Evolutionary conservation across 2,329 filamentous ascomycete species (phyloP), one percentile per base, ranked within the genome.

Genomic region (Cercospora sp.): DNA sequence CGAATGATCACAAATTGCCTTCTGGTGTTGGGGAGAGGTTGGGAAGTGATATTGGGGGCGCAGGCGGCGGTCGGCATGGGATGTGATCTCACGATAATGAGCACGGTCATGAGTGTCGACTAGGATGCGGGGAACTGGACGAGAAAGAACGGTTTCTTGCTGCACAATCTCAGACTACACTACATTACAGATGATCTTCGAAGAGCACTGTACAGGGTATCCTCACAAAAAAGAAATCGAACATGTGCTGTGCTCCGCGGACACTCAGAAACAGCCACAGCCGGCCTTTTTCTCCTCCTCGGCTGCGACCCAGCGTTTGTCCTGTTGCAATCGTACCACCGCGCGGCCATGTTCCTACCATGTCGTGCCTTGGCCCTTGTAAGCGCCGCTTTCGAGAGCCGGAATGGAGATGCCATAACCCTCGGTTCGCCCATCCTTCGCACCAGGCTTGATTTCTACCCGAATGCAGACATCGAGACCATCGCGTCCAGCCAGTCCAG

Each of bases 1-100:
- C 94, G 12, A 87, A 83, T 58, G 95, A 99, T 81, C 95, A 99
- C 81, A 87, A 86, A 81, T 71, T 80, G 67, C 79, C 80, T 59
- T 77, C 76, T 24, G 82, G 82, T 0, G 74, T 79, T 5, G 75
- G 73, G 2, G 72, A 75, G 60, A 69, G 73, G 21, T n/a, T 78
- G 59, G 77, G 77, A 1, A 78, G 75, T 67, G 70, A 72, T 49
- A 73, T 79, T 66, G 75, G 76, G 18, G 77, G 76, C 18, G 76
- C 74, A 21, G 76, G 76, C 3, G 76, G 74, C 30, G 67, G 66
- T 0, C 55, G 70, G 18, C 67, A 71, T 62, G 70, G 66, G 8
- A 69, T 69, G 66, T 70, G 58, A 68, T 49, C 8, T 24, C 3
- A 9, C 43, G 18, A 49, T 1, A 6, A 21, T 16, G 8, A 24